These are phyloP conservation scores for Solanum chilense DNA, from an alignment of 257 asterid species.

Conservation along the genomic window DNA sequence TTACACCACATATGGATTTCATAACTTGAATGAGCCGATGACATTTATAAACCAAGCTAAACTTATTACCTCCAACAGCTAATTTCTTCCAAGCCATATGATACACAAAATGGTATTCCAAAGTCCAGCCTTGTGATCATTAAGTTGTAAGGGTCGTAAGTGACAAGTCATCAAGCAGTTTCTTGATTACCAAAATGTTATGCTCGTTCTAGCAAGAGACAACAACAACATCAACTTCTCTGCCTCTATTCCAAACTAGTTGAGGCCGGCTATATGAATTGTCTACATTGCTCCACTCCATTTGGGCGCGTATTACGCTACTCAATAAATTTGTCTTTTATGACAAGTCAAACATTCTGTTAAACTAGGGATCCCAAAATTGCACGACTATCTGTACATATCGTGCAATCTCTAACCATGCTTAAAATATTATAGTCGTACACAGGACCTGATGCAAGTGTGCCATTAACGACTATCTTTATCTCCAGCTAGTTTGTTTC, in stretches of 20 bases:
- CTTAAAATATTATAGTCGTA: not conserved
- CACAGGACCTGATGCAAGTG: not conserved
- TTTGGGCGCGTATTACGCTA: not conserved
- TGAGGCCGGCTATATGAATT: not conserved
- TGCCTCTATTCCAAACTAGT: not conserved
- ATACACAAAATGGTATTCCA: not conserved
- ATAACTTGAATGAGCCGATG: not conserved
- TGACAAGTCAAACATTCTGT: not conserved
- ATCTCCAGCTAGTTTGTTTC: not conserved
- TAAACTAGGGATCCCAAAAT: not conserved
- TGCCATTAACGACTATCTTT: not conserved
- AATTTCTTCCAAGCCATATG: not conserved
- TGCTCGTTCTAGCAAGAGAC: not conserved
- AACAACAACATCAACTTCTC: not conserved
- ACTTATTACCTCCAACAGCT: not conserved
- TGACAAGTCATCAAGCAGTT: not conserved
- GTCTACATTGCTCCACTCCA: not conserved
- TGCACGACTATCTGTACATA: not conserved
- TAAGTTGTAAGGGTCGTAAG: not conserved
- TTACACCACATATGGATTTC: not conserved
- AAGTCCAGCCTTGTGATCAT: not conserved
- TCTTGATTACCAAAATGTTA: not conserved
- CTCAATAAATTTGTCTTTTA: not conserved
- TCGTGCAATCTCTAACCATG: not conserved
- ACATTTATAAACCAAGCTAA: not conserved